Base-by-base conservation (phyloP, 352 stramenopile species). In the Elongisporangium anandrum region DNA sequence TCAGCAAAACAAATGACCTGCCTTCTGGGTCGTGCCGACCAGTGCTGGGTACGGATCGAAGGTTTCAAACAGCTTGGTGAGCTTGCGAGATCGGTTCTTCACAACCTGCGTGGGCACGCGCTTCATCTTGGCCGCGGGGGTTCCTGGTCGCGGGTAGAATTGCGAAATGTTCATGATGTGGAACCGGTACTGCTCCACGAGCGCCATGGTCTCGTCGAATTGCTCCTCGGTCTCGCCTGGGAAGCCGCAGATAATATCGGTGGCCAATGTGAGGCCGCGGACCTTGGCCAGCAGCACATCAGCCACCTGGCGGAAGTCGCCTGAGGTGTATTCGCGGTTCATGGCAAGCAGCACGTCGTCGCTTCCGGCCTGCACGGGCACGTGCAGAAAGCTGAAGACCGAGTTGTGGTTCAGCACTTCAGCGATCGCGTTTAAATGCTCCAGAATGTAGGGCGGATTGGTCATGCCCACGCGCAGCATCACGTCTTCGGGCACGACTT, bases 181-280 rank as follows among this genome's bases (percentile, higher is more conserved):
- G 60, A 97, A 96, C 39, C 76, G 72, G 63, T 97, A 97, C 39
- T 95, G 79, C 49, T 87, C 72, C 16, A 97, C 77, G 9, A 98
- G 76, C 57, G 69, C 63, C 76, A 97, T 89, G 7, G 91, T 98
- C 63, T 92, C 71, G 39, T 92, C 75, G 61, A 97, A 97, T 47
- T 98, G 77, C 34, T 81, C 76, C 47, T 97, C 88, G 0, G 79
- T 96, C 72, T 98, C 92, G 13, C 76, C 75, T 9, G 90, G 87
- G 62, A 97, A 98, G 23, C 92, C 92, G 41, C 92, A 97, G 60
- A 98, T 98, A 57, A 98, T 96, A 67, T 98, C 92, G 1, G 92
- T 98, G 10, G 91, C 91, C 29, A 98, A 71, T 20, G 89, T 97
- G 26, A 98, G 57, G 23, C 72, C 68, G 1, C 85, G 82, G 8